These are phyloP conservation scores for Litchi chinensis DNA, from an alignment of 345 rosid genomes.

Conservation along the genomic window DNA sequence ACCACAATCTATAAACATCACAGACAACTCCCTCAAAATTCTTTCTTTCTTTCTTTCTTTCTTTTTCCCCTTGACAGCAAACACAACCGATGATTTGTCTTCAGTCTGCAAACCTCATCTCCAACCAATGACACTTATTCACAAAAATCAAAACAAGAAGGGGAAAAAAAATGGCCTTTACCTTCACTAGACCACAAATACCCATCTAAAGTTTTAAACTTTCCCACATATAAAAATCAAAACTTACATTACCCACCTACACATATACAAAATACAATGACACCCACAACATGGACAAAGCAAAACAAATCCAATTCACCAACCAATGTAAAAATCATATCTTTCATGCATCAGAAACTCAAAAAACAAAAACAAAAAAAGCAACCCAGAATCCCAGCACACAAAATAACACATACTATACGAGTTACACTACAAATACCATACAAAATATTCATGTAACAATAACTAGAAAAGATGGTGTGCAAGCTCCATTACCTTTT, in stretches of 20 bases:
- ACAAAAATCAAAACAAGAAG: neutral
- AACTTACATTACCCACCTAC: neutral
- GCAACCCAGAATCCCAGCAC: conserved; percentile 13
- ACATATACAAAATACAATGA: neutral
- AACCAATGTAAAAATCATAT: neutral
- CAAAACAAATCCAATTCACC: neutral
- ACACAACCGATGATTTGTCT: neutral
- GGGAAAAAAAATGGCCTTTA: no score
- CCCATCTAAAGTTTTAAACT: neutral
- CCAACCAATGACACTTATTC: neutral
- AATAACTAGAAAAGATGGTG: neutral
- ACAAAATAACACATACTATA: neutral
- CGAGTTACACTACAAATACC: neutral
- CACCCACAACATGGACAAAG: neutral
- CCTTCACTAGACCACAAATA: neutral
- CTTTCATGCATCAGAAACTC: neutral
- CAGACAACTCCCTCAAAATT: neutral
- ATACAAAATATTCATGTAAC: neutral
- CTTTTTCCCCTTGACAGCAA: neutral
- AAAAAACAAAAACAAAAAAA: neutral
- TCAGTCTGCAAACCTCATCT: neutral
- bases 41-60: neutral
- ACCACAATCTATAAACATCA: neutral
- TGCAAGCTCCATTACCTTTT: neutral
- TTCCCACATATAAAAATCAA: neutral